Evolutionary conservation across 352 stramenopile genomes (phyloP).

Genomic region (Phytophthora fragariae): DNA sequence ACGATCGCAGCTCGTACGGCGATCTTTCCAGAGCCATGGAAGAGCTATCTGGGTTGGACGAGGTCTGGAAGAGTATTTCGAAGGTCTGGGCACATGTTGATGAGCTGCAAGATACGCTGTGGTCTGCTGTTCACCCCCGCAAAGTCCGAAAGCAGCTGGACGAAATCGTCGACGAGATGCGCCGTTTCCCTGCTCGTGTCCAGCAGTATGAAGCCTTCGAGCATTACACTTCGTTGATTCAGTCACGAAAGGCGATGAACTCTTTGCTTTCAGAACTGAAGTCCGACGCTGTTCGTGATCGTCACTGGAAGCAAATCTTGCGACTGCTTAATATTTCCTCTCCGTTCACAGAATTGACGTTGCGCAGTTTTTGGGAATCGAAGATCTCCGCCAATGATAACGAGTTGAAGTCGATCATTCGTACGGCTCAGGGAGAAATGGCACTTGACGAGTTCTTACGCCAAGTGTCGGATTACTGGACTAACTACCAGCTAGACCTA

Average conservation of each 20-base stretch:
- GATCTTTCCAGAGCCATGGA: slow-evolving; percentile 83
- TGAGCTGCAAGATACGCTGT: slow-evolving; percentile 95
- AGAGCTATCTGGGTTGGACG: slow-evolving; percentile 96
- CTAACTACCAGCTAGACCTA: slow-evolving; percentile 90
- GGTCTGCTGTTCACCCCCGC: slow-evolving; percentile 93
- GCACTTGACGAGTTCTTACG: slow-evolving; percentile 98
- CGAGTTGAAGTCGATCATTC: slow-evolving; percentile 97
- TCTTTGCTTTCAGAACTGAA: slow-evolving; percentile 97
- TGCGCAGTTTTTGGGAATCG: slow-evolving; percentile 98
- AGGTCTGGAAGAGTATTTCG: slow-evolving; percentile 97
- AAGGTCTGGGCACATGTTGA: slow-evolving; percentile 91
- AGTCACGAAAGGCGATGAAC: slow-evolving; percentile 94
- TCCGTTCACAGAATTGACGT: slow-evolving; percentile 95
- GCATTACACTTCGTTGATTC: slow-evolving; percentile 93
- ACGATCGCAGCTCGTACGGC: slow-evolving; percentile 79
- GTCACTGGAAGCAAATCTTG: slow-evolving; percentile 99
- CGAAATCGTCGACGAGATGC: slow-evolving; percentile 96
- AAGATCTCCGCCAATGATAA: slow-evolving; percentile 93
- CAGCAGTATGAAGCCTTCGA: slow-evolving; percentile 99
- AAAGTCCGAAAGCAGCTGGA: slow-evolving; percentile 97
- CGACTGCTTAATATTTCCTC: slow-evolving; percentile 93
- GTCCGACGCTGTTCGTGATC: slow-evolving; percentile 98
- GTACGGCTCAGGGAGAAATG: slow-evolving; percentile 99
- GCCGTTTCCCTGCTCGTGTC: slow-evolving; percentile 95
- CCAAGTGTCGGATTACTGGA: slow-evolving; percentile 94